phyloP scores from a whole-genome alignment of 225 moss, liverwort and hornwort species.

The Asterella californica region DNA sequence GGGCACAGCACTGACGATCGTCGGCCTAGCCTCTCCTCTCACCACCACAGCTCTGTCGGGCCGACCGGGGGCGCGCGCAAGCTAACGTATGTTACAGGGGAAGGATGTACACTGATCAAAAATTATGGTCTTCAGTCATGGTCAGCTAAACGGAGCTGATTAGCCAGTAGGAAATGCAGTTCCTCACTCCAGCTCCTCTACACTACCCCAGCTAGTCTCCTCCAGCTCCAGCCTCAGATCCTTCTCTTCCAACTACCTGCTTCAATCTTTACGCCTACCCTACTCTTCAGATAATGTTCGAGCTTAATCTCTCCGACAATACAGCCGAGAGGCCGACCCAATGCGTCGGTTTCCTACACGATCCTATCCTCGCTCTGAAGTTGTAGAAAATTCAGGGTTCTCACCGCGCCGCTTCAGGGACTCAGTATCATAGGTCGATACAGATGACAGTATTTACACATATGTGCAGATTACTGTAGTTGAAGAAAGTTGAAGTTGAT shows the following conservation, averaged over 20 bases:
- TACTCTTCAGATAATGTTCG: neutral
- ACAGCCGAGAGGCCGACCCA: neutral
- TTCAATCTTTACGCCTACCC: neutral
- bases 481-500: neutral
- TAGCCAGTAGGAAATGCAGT: neutral
- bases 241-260: neutral
- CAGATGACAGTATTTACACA: constrained; percentile 1
- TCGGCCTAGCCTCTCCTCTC: constrained; percentile 3
- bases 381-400: neutral
- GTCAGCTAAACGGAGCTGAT: neutral
- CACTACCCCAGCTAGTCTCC: neutral
- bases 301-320: neutral
- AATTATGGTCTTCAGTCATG: neutral
- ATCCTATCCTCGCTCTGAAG: neutral
- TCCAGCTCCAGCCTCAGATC: neutral
- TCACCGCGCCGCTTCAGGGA: neutral
- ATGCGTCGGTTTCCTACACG: neutral
- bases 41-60: neutral
- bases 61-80: neutral
- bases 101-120: constrained; percentile 6
- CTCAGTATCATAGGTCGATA: neutral
- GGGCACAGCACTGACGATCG: neutral
- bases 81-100: constrained; percentile 3
- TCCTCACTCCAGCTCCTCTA: neutral
- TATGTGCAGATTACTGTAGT: neutral